phyloP scores from a whole-genome alignment of 2,329 filamentous ascomycete species.

The Alternaria solani region DNA sequence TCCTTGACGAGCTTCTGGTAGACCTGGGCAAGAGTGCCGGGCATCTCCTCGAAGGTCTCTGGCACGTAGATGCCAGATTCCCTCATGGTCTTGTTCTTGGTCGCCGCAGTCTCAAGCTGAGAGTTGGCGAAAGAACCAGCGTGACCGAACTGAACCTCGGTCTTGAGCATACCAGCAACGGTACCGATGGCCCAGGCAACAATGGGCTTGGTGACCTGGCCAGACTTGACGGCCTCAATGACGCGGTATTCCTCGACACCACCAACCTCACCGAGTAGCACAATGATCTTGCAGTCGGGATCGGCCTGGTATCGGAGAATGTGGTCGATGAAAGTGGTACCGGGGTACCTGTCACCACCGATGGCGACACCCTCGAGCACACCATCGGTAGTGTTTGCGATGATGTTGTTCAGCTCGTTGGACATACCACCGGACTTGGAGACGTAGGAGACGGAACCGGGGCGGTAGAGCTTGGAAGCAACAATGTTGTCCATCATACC shows the following conservation, averaged over 20 bases:
- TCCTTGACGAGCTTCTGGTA: conserved; percentile 88
- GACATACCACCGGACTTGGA: conserved; percentile 99
- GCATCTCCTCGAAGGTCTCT: conserved; percentile 96
- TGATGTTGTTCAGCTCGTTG: conserved; percentile 99
- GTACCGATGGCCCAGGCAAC: conserved; percentile 99
- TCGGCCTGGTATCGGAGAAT: conserved; percentile 95
- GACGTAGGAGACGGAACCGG: conserved; percentile 98
- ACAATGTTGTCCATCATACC: conserved; percentile 99
- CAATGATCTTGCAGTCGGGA: conserved; percentile 95
- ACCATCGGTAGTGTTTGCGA: conserved; percentile 94
- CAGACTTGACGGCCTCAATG: conserved; percentile 95
- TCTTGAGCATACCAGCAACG: conserved; percentile 99
- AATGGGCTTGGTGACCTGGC: conserved; percentile 96
- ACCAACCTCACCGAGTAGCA: conserved; percentile 97
- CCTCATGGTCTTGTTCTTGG: conserved; percentile 97
- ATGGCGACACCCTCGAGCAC: conserved; percentile 99
- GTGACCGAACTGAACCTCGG: conserved; percentile 99
- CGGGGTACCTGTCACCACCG: conserved; percentile 97
- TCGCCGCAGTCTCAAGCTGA: conserved; percentile 93
- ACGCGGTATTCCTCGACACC: conserved; percentile 99
- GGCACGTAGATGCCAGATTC: conserved; percentile 95
- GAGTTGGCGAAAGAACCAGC: conserved; percentile 99
- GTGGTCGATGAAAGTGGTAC: conserved; percentile 99
- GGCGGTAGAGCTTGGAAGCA: conserved; percentile 99
- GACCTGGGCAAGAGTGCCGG: conserved; percentile 75